Evolutionary conservation across 2,329 filamentous ascomycete genomes (phyloP).

Genomic region (Trichoderma sp.): DNA sequence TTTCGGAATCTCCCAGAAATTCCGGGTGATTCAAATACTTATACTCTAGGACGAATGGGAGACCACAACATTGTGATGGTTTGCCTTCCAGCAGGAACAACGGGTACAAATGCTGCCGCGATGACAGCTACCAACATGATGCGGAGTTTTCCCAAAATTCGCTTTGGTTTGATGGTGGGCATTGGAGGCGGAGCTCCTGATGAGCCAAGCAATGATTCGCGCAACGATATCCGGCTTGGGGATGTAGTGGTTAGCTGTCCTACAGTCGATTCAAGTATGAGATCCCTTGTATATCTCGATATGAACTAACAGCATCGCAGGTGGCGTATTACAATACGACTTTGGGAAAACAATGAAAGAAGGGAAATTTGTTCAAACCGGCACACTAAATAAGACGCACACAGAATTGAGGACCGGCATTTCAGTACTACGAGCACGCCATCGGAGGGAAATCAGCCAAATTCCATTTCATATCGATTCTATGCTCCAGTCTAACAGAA

Average conservation of each 20-base stretch:
- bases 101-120: neutral
- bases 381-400: neutral
- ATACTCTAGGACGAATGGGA: slow-evolving; percentile 19
- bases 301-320: neutral
- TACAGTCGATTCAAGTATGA: neutral
- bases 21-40: neutral
- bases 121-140: neutral
- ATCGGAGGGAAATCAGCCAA: neutral
- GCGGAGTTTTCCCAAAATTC: neutral
- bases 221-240: neutral
- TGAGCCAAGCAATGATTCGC: neutral
- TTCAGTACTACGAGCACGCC: neutral
- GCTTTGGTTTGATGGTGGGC: neutral
- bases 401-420: neutral
- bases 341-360: neutral
- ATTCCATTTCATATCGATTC: neutral
- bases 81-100: slow-evolving; percentile 21
- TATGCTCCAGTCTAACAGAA: neutral
- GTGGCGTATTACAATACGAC: neutral
- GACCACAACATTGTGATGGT: slow-evolving; percentile 21
- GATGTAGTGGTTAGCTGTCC: neutral
- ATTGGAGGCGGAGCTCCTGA: neutral
- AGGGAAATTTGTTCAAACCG: neutral
- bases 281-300: too few relatives aligned
- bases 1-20: neutral